Conservation (phyloP, 441 rosid species). For the Rhodomyrtus psidioides region DNA sequence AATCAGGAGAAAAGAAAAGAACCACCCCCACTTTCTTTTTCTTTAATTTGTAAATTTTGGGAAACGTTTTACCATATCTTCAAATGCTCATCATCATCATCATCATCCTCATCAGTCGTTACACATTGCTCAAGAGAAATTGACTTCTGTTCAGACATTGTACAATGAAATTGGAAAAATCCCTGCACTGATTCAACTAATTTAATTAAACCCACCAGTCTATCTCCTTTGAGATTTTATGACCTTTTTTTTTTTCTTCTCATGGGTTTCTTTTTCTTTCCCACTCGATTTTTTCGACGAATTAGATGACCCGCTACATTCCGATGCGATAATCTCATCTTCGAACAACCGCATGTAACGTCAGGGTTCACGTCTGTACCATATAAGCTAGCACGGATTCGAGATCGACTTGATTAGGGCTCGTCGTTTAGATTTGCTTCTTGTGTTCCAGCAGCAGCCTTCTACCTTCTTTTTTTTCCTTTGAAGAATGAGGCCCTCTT, state of each 20-base stretch:
- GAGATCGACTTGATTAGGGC: background rate
- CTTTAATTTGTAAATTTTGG: background rate
- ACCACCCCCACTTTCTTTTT: background rate
- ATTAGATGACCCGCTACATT: background rate
- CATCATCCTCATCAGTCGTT: background rate
- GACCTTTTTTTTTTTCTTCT: background rate
- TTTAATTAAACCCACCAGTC: constrained; percentile 16
- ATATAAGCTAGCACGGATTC: background rate
- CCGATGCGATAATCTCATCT: background rate
- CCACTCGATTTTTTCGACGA: background rate
- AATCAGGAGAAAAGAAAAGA: background rate
- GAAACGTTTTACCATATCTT: background rate
- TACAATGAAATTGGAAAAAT: constrained; percentile 20
- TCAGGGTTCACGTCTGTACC: background rate
- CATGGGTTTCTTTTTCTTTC: background rate
- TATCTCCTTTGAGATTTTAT: constrained; percentile 34
- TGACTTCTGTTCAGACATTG: constrained; percentile 1
- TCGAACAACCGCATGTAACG: background rate
- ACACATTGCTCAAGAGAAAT: background rate
- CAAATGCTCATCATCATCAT: background rate
- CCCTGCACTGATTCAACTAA: background rate
- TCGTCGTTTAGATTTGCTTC: background rate
- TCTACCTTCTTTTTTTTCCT: background rate
- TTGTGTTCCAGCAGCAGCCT: too few species aligned
- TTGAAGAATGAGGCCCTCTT: background rate